Evolutionary conservation across 495 filamentous ascomycete genomes (phyloP).

Genomic region (Neurospora sp.): DNA sequence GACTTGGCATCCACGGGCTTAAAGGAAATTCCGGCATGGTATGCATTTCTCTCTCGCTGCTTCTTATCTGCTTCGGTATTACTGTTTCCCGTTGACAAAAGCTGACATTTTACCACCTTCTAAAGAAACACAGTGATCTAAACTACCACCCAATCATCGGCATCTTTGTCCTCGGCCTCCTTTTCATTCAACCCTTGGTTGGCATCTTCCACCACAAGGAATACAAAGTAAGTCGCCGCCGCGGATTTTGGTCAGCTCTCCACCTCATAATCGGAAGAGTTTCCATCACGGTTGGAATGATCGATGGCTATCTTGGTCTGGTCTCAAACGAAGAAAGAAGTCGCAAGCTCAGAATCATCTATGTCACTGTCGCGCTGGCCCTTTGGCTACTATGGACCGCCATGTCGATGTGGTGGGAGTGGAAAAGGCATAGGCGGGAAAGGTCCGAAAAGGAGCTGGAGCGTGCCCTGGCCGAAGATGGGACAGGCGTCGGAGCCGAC

Average conservation of each 20-base stretch:
- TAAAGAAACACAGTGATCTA: too few relatives aligned
- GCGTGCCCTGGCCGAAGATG: conserved; percentile 4
- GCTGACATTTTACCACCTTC: background rate
- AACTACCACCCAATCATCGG: conserved; percentile 46
- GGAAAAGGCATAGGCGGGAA: background rate
- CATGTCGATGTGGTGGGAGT: background rate
- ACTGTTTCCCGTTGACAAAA: background rate
- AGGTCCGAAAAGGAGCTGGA: conserved; percentile 16
- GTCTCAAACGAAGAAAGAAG: too few relatives aligned
- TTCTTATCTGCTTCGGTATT: background rate
- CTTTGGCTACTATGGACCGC: background rate
- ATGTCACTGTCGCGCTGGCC: background rate
- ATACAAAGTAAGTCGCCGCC: conserved; percentile 33
- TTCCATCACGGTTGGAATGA: conserved; percentile 49
- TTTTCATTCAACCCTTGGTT: conserved; percentile 51
- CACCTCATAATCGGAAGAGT: conserved; percentile 57
- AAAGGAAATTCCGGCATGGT: conserved; percentile 1
- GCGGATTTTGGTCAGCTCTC: conserved; percentile 40
- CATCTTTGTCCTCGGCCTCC: conserved; percentile 41
- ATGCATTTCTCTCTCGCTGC: background rate
- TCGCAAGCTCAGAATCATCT: background rate
- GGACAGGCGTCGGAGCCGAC: background rate
- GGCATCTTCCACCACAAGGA: conserved; percentile 51
- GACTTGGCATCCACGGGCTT: conserved; percentile 41
- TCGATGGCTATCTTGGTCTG: conserved; percentile 47